phyloP scores from a whole-genome alignment of 345 rosid species.

The Gynandropsis gynandra region DNA sequence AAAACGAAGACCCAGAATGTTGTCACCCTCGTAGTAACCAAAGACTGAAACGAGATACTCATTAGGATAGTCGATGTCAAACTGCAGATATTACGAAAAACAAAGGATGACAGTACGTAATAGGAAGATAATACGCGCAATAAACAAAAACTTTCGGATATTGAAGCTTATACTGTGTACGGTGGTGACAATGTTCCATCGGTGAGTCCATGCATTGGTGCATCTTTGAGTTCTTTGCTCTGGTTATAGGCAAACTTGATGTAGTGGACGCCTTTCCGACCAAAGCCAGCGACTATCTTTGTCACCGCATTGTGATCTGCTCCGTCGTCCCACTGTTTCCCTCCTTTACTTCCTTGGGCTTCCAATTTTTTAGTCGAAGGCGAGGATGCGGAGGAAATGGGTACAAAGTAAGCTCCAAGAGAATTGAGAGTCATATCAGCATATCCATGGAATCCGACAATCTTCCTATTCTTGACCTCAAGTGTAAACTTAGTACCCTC shows the following conservation, averaged over 20 bases:
- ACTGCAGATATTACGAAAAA: neutral
- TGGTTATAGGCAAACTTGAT: neutral
- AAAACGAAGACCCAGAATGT: conserved; percentile 11
- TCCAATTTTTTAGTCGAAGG: too few relatives aligned
- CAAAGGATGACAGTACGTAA: neutral
- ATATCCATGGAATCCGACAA: conserved; percentile 12
- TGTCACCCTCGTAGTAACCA: conserved; percentile 6
- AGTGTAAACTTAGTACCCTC: conserved; percentile 19
- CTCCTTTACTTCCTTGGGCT: neutral
- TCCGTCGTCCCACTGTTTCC: neutral
- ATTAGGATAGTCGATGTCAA: neutral
- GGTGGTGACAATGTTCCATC: too few relatives aligned
- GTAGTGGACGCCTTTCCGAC: neutral
- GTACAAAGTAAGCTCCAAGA: neutral
- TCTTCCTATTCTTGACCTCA: conserved; percentile 15
- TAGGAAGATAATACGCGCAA: too few relatives aligned
- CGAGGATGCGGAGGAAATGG: neutral
- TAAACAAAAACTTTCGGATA: too few relatives aligned
- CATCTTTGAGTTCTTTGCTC: neutral
- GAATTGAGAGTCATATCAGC: neutral
- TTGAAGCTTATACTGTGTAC: neutral
- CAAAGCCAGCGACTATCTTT: neutral
- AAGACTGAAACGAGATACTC: conserved; percentile 14
- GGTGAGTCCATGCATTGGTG: too few relatives aligned
- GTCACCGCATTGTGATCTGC: neutral